Percentiles rank a stretch among this genome's conserved stretches.
These are phyloP conservation scores for Chionographis japonica DNA, from an alignment of 106 monocot genomes.

Conservation along the genomic window DNA sequence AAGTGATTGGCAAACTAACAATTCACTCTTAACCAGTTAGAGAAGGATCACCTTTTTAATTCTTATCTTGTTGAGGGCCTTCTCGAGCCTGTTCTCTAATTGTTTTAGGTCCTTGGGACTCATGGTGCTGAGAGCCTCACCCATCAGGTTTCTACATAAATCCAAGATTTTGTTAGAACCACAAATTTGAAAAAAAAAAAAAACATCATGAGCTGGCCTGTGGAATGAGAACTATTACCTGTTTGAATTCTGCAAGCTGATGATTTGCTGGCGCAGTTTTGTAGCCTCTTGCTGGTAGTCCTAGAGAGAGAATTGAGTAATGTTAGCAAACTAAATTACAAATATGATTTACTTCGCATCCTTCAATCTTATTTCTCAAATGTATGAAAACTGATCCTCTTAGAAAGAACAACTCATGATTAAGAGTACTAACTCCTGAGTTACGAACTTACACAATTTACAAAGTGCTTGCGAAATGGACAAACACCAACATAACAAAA, in stretches of 20 bases:
- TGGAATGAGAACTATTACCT: constrained; percentile 1
- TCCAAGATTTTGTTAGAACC: neutral
- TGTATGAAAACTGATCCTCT: too few relatives aligned
- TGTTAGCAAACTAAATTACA: too few relatives aligned
- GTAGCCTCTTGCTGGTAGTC: constrained; percentile 23
- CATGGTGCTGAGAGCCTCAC: constrained; percentile 8
- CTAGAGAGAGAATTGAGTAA: neutral
- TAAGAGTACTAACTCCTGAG: too few relatives aligned
- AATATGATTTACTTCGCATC: too few relatives aligned
- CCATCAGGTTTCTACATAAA: constrained; percentile 7
- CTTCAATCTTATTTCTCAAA: too few relatives aligned
- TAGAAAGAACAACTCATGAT: too few relatives aligned
- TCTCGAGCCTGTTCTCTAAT: constrained; percentile 12
- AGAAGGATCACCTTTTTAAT: constrained; percentile 6
- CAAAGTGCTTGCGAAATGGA: too few relatives aligned
- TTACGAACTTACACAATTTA: too few relatives aligned
- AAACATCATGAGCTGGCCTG: too few relatives aligned
- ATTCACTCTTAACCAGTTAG: neutral
- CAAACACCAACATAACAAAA: too few relatives aligned
- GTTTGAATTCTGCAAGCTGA: constrained; percentile 13
- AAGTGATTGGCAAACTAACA: neutral
- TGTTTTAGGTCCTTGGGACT: constrained; percentile 11
- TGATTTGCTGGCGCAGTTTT: constrained; percentile 21
- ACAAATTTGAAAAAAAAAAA: neutral
- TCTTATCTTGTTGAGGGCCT: constrained; percentile 18